Percentiles rank a stretch among this genome's conserved stretches.
Conservation (phyloP, 495 filamentous ascomycete genomes). For the Amniculicola lignicola region DNA sequence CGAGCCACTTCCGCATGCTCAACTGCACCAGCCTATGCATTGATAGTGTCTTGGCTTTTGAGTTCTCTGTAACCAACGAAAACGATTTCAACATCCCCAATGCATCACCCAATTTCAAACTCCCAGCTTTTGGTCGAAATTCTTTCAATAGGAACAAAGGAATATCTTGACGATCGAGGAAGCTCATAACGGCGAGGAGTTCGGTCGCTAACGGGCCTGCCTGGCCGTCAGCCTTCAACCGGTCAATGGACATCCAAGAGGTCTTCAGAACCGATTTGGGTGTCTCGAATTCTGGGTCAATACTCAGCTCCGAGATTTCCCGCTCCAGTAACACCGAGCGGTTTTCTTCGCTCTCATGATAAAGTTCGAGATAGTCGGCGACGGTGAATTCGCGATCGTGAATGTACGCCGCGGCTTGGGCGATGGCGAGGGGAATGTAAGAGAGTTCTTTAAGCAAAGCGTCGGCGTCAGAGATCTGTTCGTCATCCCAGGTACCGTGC, state of each 20-base stretch:
- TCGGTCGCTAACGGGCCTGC: conserved; percentile 10
- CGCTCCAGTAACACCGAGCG: neutral
- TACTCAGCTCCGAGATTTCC: neutral
- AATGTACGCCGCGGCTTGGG: conserved; percentile 11
- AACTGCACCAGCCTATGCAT: conserved; percentile 17
- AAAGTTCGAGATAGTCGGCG: conserved; percentile 14
- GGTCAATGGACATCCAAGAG: conserved; percentile 10
- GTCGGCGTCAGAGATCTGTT: neutral
- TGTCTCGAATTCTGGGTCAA: neutral
- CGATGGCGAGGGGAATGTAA: conserved; percentile 10
- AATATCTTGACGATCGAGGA: conserved; percentile 16
- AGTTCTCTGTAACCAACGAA: conserved; percentile 7
- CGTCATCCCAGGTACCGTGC: neutral
- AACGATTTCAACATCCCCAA: neutral
- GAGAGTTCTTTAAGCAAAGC: conserved; percentile 12
- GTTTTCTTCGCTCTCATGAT: conserved; percentile 9
- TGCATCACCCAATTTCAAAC: conserved; percentile 6
- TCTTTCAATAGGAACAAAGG: neutral
- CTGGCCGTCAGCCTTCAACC: conserved; percentile 6
- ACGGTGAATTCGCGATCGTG: conserved; percentile 3
- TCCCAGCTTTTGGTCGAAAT: conserved; percentile 3
- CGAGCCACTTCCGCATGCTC: conserved; percentile 19
- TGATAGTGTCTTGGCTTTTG: neutral
- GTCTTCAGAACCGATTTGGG: conserved; percentile 15
- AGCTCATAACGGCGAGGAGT: conserved; percentile 11